Base-by-base conservation (phyloP, 2,329 filamentous ascomycete genomes). In the Apiospora kogelbergensis region DNA sequence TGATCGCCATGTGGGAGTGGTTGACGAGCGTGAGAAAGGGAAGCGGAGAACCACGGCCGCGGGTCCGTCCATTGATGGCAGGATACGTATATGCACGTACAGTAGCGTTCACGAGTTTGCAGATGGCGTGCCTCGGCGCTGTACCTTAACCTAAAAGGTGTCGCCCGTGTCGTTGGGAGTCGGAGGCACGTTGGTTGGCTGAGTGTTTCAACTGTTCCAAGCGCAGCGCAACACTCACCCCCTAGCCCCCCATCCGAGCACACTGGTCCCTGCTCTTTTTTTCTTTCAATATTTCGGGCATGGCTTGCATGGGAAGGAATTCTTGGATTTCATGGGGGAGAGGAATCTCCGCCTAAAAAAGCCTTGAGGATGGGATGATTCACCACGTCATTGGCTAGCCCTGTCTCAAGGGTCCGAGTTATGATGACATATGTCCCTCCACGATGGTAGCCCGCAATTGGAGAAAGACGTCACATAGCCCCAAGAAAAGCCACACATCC, bases 91-190 rank as follows among this genome's bases (percentile, higher is more conserved):
- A 37, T 60, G 53, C 20, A 60, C 30, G 30, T 37, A 37, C 30
- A 60, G 53, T 60, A 60, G 53, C 20, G 46, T 60, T 60, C 53
- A 60, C 9, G 53, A 37, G 53, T 37, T n/a, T 57, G 48, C 26
- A 57, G 48, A 13, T 60, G 53, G 53, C 53, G 53, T 60, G 53
- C 53, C 53, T 60, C 30, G 53, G 53, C 53, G 53, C 53, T 26
- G 53, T 60, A 60, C 53, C 53, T 60, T 60, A 60, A 60, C 53
- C 53, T 60, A 60, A 60, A 60, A n/a, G 9, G 30, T 60, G 53
- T 60, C 20, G 53, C 48, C 48, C 48, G 48, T 30, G 30, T 60
- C 6, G 53, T 60, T 60, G 46, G 46, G 26, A 9, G 9, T 1
- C 40, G 42, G 3, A 20, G 42, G 42, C 17, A 17, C 17, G 53